Base-by-base conservation (phyloP, 306 rosid species). In the Vachellia pachyceras region DNA sequence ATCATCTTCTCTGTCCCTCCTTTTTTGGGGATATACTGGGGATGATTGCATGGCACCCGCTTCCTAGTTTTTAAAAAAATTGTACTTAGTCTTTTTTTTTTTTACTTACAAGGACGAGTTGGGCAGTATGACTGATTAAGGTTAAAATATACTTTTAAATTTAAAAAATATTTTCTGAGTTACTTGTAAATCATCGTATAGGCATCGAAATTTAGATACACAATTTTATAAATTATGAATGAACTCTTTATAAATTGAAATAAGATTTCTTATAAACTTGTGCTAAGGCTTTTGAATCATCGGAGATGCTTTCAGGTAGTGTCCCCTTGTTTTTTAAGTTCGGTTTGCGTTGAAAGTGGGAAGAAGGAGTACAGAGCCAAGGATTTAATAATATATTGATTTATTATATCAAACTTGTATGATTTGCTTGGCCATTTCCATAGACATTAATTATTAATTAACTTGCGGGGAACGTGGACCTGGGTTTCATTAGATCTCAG, bases 1-100 rank as follows among this genome's bases (percentile, higher is more conserved):
- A 86, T 50, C 5, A 2, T 9, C 77, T 77, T 85, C 82, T 75
- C 82, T 77, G 33, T 41, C 46, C 18, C 25, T 37, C 40, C 15
- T 39, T 75, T 75, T n/a, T 50, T 23, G 40, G 66, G 75, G 1
- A 46, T 46, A 5, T 42, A 49, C 40, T 10, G n/a, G 33, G 49
- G 47, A 41, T 68, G 44, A 40, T 41, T 0, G 23, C 55, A 22
- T 5, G 69, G 46, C 5, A 44, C 49, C 82, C 72, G 63, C 72
- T 49, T 42, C 11, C 45, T 5, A 2, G 35, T 46, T 79, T 69
- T 60, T 20, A 60, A 82, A 79, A 79, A 3, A 52, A 8, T 23
- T 23, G 0, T 49, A n/a, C 13, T 46, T 71, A 4, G n/a, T 36
- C 73, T 0, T 29, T 29, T 29, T 29, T 29, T 29, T 29, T 29